Evolutionary conservation across 805 yeast genomes (phyloP), one percentile per base, ranked within the genome.

Genomic region (Lipomyces starkeyi): DNA sequence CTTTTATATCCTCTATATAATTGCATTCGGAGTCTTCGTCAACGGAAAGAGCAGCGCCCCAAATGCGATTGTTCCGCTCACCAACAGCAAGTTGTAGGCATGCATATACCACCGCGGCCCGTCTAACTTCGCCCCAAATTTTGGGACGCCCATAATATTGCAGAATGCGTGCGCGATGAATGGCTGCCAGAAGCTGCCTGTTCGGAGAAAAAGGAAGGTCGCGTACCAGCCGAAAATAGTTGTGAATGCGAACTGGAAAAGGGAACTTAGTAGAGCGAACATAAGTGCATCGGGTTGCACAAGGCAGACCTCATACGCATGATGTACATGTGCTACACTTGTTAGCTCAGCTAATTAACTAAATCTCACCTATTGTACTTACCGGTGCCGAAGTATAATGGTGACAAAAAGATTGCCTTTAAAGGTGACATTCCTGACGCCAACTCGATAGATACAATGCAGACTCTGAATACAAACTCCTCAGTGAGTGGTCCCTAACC

Each of bases 81-180:
- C 67, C 29, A 87, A 74, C 67, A 87, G 71, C 81, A 70, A 85
- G 85, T 67, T 62, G 58, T 0, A 73, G 54, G 13, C 49, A 13
- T 65, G n/a, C 53, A 77, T 76, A 78, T 82, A 78, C 69, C 76
- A 63, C 71, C 71, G 47, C 55, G 69, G 66, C 34, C 58, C 52
- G 25, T 61, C 65, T 3, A 63, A 35, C 17, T 68, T 55, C 8
- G 64, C 66, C 5, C 59, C 64, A 3, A 77, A 34, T 17, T 70
- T 72, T 0, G 97, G 97, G 52, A 91, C 83, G 0, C 95, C 93
- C 78, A 88, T 80, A 63, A 83, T 78, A 76, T 91, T 91, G 76
- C 97, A 91, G 65, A 88, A 81, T 0, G 83, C 74, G 75, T 91
- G 97, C 3, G 85, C 86, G 0, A 83, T 76, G 9, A 88, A 77